phyloP scores from a whole-genome alignment of 2,329 filamentous ascomycete species.

The Aulographum hederae region DNA sequence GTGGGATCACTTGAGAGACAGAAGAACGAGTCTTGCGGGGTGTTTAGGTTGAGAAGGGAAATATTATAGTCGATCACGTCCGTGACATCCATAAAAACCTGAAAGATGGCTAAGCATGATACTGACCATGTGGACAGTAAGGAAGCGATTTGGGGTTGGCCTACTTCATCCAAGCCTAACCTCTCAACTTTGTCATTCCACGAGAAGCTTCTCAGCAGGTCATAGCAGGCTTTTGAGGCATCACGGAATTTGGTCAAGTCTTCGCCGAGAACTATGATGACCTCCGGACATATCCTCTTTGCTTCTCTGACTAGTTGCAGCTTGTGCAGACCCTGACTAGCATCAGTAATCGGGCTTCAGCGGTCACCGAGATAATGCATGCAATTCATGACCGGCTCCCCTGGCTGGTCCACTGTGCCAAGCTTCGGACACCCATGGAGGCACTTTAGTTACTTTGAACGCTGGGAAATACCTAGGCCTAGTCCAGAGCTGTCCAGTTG shows the following conservation, averaged over 20 bases:
- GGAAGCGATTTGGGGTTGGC: slow-evolving; percentile 9
- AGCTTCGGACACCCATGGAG: no score
- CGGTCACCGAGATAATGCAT: no score
- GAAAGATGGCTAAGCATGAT: background rate
- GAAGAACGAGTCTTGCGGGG: slow-evolving; percentile 58
- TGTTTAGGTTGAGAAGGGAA: slow-evolving; percentile 46
- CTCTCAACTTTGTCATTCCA: slow-evolving; percentile 68
- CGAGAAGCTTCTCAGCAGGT: slow-evolving; percentile 51
- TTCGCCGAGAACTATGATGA: slow-evolving; percentile 71
- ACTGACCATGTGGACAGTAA: background rate
- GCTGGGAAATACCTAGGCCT: no score
- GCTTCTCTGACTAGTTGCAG: slow-evolving; percentile 75
- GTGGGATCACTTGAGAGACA: slow-evolving; percentile 53
- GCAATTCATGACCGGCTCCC: no score
- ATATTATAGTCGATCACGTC: slow-evolving; percentile 74
- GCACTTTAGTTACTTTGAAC: no score
- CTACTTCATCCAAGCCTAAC: slow-evolving; percentile 79
- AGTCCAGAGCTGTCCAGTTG: no score
- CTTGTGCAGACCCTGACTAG: slow-evolving; percentile 43
- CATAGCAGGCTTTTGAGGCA: slow-evolving; percentile 64
- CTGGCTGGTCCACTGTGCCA: no score
- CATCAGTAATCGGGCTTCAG: slow-evolving; percentile 9
- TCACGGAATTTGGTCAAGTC: slow-evolving; percentile 57
- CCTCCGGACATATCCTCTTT: slow-evolving; percentile 59
- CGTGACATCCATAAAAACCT: slow-evolving; percentile 62